Conservation (phyloP, 2,329 filamentous ascomycete species). For the Arachnopeziza araneosa region DNA sequence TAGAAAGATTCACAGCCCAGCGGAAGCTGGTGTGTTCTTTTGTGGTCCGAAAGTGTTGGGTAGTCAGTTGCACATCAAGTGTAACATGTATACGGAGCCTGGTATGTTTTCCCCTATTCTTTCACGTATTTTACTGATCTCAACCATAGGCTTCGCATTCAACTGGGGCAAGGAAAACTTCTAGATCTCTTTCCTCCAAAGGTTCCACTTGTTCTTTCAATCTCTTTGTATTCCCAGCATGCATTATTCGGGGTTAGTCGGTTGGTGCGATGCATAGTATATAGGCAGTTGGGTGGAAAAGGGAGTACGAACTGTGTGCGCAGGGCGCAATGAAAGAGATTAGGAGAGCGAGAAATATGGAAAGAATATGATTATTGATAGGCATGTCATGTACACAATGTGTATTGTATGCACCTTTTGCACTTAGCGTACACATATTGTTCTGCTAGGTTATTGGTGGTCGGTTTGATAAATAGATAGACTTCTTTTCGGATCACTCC, state of each 20-base stretch:
- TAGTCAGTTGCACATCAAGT: slow-evolving; percentile 72
- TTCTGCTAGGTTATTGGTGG: too few species aligned
- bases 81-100: slow-evolving; percentile 82
- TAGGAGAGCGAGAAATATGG: too few species aligned
- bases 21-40: slow-evolving; percentile 76
- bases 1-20: slow-evolving; percentile 68
- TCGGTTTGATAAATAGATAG: too few species aligned
- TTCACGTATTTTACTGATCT: slow-evolving; percentile 14
- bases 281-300: background rate
- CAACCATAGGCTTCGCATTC: slow-evolving; percentile 26
- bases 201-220: background rate
- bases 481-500: too few species aligned
- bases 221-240: background rate
- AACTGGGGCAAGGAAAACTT: slow-evolving; percentile 47
- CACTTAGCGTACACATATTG: too few species aligned
- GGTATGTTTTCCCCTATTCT: slow-evolving; percentile 48
- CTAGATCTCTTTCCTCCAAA: slow-evolving; percentile 26
- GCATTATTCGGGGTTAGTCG: background rate
- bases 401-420: too few species aligned
- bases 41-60: slow-evolving; percentile 78
- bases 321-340: background rate
- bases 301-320: background rate
- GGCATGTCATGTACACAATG: too few species aligned
- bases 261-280: background rate
- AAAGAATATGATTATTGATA: too few species aligned